Evolutionary conservation across 768 basidiomycete species (phyloP), one percentile per base, ranked within the genome.

Genomic region (Rhodotorula graminis): DNA sequence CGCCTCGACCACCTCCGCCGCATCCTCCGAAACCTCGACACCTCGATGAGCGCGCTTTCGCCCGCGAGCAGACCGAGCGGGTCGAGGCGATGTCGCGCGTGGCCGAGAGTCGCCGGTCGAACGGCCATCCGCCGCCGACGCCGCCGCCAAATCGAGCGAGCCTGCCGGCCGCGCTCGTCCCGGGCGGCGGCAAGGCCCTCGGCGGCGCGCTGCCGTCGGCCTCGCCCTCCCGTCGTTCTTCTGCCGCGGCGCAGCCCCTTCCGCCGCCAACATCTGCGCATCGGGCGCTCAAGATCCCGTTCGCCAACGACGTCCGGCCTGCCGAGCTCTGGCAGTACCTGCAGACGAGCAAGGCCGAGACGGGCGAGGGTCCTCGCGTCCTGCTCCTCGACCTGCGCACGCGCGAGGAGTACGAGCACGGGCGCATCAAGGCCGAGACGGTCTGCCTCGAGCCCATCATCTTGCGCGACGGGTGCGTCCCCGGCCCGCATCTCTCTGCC

Each of bases 371-470:
- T 0, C 74, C 74, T 10, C 55, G 74, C 2, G 86, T 92, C 7
- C 84, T 97, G 3, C 76, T 96, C 23, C 84, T 97, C 29, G 94
- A 96, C 80, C 87, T 93, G 29, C 85, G 94, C n/a, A 84, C 86
- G 27, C 85, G 91, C 44, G 87, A 85, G 18, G 89, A 90, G 61
- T 94, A 90, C 77, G 87, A 92, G 72, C 81, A 78, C 27, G 91
- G 88, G 65, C 88, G 89, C 71, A 89, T 96, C 69, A 86, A 84
- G 66, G 72, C 80, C 46, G 85, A 87, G 72, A 84, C 90, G 3
- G 88, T 93, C 2, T 94, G 92, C 81, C 84, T 96, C 31, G 93
- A 97, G 81, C 92, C 93, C 12, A 86, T 95, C 10, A 84, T 92
- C 31, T 77, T 84, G 68, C 85, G 91, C 59, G 82, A 86, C 72